A percentile compares a stretch with the other conserved stretches of the same genome.
phyloP scores from a whole-genome alignment of 2,329 filamentous ascomycete genomes.

The Grosmannia serpens region DNA sequence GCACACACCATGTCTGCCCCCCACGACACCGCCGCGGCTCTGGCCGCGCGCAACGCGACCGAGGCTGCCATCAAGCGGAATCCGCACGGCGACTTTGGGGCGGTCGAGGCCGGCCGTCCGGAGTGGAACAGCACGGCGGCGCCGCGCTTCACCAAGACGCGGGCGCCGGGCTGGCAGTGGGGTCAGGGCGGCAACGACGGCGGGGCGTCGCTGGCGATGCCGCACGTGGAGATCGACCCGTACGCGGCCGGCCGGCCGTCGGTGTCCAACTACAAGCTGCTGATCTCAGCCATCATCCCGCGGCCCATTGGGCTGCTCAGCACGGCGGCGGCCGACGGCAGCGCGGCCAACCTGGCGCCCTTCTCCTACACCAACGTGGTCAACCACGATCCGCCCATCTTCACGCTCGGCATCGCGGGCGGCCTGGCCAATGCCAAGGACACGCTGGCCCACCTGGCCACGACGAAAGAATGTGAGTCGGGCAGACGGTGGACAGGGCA shows the following conservation, averaged over 20 bases:
- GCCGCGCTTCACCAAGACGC: conserved; percentile 51
- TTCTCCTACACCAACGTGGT: conserved; percentile 82
- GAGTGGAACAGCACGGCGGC: conserved; percentile 33
- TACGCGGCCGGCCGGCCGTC: conserved; percentile 57
- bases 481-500: too few relatives aligned
- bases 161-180: conserved; percentile 52
- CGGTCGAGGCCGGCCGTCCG: conserved; percentile 54
- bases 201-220: conserved; percentile 23
- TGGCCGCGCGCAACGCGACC: conserved; percentile 8
- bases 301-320: conserved; percentile 63
- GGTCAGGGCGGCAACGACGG: conserved; percentile 53
- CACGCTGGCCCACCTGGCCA: conserved; percentile 60
- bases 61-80: conserved; percentile 40
- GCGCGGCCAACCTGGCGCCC: conserved; percentile 63
- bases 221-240: conserved; percentile 71
- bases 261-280: conserved; percentile 77
- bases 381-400: conserved; percentile 77
- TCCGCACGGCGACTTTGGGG: conserved; percentile 65
- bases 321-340: conserved; percentile 42
- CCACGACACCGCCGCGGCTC: not conserved
- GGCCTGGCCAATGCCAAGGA: conserved; percentile 55
- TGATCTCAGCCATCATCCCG: conserved; percentile 74
- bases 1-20: not conserved
- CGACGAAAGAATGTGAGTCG: conserved; percentile 51
- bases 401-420: conserved; percentile 47